Evolutionary conservation across 2,329 filamentous ascomycete species (phyloP).

Genomic region (Cercospora zeae-maydis): DNA sequence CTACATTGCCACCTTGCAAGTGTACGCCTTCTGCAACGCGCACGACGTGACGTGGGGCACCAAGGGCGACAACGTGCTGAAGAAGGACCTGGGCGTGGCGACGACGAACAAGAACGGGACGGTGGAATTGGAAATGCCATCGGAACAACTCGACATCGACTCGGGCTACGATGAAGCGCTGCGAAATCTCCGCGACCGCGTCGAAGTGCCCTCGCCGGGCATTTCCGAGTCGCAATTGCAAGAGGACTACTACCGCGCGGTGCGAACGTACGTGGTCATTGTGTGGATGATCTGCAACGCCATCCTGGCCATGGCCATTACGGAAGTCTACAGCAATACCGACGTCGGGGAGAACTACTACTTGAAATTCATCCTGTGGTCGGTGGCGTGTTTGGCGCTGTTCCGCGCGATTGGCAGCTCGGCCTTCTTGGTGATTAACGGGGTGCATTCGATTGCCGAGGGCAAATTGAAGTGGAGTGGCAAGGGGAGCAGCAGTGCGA

Average conservation of each 20-base stretch:
- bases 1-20: conserved; percentile 96
- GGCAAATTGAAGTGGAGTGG: conserved; percentile 64
- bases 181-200: conserved; percentile 86
- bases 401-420: conserved; percentile 82
- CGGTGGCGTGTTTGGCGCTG: conserved; percentile 77
- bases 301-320: conserved; percentile 87
- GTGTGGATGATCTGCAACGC: conserved; percentile 91
- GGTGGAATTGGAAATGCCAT: conserved; percentile 96
- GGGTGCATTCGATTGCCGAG: conserved; percentile 80
- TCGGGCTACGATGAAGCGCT: conserved; percentile 95
- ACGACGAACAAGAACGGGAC: conserved; percentile 63
- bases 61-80: conserved; percentile 93
- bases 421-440: conserved; percentile 78
- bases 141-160: conserved; percentile 96
- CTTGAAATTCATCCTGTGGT: conserved; percentile 88
- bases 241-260: conserved; percentile 97
- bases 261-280: conserved; percentile 96
- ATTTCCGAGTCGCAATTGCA: conserved; percentile 77
- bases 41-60: conserved; percentile 99
- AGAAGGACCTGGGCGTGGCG: conserved; percentile 86
- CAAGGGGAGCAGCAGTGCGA: conserved; percentile 9
- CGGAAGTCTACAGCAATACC: conserved; percentile 72
- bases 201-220: conserved; percentile 67
- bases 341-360: conserved; percentile 81
- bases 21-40: conserved; percentile 98